phyloP scores from a whole-genome alignment of 2,329 filamentous ascomycete genomes.

The Fusarium dimerum region DNA sequence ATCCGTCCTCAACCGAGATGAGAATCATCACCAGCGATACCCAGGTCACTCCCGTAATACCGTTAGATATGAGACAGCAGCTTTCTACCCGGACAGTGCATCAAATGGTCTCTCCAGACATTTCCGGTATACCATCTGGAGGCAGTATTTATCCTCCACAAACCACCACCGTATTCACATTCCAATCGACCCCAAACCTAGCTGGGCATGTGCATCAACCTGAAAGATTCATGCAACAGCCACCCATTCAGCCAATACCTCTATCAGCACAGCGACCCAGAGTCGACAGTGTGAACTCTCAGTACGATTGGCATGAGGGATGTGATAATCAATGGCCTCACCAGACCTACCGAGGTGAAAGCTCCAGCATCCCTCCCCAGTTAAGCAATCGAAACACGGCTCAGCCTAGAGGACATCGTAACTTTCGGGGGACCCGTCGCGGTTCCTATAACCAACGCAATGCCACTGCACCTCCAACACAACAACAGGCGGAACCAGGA shows the following conservation, averaged over 20 bases:
- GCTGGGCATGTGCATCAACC: slow-evolving; percentile 6
- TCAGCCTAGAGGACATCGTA: slow-evolving; percentile 14
- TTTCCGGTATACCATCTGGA: neutral
- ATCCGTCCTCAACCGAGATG: neutral
- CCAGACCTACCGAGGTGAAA: slow-evolving; percentile 8
- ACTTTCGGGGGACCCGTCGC: slow-evolving; percentile 13
- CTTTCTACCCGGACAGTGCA: neutral
- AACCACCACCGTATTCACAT: neutral
- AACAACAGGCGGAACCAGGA: slow-evolving; percentile 5
- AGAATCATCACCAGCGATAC: neutral
- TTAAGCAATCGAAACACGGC: slow-evolving; percentile 10
- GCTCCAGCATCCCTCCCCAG: slow-evolving; percentile 1
- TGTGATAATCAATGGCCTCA: slow-evolving; percentile 14
- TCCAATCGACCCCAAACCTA: neutral
- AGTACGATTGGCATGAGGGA: slow-evolving; percentile 6
- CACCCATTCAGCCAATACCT: slow-evolving; percentile 4
- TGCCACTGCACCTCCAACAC: slow-evolving; percentile 16
- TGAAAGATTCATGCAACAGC: slow-evolving; percentile 1
- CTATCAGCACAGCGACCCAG: slow-evolving; percentile 1
- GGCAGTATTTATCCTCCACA: neutral
- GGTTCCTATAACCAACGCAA: slow-evolving; percentile 20
- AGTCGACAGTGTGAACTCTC: slow-evolving; percentile 9
- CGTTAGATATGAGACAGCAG: neutral
- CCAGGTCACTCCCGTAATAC: neutral
- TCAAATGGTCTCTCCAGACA: neutral